Evolutionary conservation across 345 rosid genomes (phyloP).

Genomic region (Cardamine resedifolia): DNA sequence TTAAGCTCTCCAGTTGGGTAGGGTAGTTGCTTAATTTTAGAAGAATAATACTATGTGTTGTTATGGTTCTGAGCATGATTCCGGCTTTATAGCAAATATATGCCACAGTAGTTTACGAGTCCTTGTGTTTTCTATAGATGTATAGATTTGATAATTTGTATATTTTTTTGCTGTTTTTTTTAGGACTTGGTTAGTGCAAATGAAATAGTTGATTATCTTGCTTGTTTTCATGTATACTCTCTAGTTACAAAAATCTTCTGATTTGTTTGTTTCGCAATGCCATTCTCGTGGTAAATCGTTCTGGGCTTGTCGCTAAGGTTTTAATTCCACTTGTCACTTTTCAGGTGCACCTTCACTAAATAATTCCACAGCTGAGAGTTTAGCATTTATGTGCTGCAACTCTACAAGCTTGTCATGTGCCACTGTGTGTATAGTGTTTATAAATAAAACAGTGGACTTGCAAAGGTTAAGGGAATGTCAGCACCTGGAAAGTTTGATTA

Average conservation of each 20-base stretch:
- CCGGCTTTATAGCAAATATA: neutral
- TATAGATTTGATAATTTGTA: neutral
- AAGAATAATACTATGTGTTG: neutral
- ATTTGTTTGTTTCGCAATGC: neutral
- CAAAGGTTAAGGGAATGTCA: conserved; percentile 64
- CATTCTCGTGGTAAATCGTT: conserved; percentile 3
- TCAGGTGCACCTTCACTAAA: conserved; percentile 47
- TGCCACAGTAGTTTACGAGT: neutral
- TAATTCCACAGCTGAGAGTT: conserved; percentile 33
- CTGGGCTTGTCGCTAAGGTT: conserved; percentile 2
- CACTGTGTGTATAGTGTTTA: conserved; percentile 52
- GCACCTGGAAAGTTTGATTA: conserved; percentile 83
- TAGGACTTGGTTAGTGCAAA: neutral
- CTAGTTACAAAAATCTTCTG: neutral
- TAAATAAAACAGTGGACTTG: conserved; percentile 47
- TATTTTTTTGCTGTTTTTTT: neutral
- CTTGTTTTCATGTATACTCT: neutral
- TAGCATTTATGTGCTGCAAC: conserved; percentile 55
- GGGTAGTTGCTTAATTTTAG: conserved; percentile 3
- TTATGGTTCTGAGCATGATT: conserved; percentile 9
- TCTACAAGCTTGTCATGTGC: conserved; percentile 65
- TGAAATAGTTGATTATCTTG: neutral
- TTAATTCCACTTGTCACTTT: conserved; percentile 34
- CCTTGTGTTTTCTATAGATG: conserved; percentile 7
- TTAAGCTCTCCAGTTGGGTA: conserved; percentile 9